Conservation (phyloP, 23 red algal genomes). For the Gracilariopsis chorda region DNA sequence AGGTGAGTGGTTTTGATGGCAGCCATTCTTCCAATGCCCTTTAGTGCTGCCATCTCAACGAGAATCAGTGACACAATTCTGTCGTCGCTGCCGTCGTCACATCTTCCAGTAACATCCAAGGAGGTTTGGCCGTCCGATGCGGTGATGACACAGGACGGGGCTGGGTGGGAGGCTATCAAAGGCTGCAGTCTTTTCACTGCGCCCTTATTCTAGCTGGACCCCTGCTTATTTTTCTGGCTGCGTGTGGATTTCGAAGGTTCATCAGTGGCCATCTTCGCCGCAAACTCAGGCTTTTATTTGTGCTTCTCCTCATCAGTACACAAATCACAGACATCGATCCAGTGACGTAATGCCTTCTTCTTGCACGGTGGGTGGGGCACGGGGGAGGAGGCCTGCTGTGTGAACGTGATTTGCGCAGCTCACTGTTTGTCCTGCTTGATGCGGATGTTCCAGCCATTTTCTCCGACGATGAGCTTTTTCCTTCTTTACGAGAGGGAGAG, state of each 20-base stretch:
- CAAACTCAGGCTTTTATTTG: not conserved
- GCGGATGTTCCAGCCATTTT: too few species aligned
- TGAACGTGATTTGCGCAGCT: too few species aligned
- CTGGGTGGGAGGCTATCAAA: too few species aligned
- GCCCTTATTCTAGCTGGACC: not conserved
- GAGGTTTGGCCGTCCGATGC: not conserved
- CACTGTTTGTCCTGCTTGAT: too few species aligned
- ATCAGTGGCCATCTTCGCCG: not conserved
- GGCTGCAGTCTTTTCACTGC: not conserved
- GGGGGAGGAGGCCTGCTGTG: too few species aligned
- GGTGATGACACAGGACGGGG: conserved; percentile 10
- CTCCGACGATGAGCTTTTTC: not conserved
- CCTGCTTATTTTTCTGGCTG: not conserved
- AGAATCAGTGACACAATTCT: not conserved
- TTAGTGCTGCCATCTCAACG: not conserved
- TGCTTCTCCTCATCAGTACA: not conserved
- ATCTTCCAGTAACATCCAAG: not conserved
- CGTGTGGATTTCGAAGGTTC: not conserved
- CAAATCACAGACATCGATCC: not conserved
- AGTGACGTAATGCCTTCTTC: not conserved
- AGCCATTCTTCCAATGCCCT: conserved; percentile 19
- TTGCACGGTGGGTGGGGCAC: not conserved
- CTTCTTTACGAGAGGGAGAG: not conserved
- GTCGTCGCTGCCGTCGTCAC: conserved; percentile 40
- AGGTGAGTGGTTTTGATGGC: not conserved